Base-by-base conservation (phyloP, 2,329 filamentous ascomycete genomes). In the Aspergillus ustus region DNA sequence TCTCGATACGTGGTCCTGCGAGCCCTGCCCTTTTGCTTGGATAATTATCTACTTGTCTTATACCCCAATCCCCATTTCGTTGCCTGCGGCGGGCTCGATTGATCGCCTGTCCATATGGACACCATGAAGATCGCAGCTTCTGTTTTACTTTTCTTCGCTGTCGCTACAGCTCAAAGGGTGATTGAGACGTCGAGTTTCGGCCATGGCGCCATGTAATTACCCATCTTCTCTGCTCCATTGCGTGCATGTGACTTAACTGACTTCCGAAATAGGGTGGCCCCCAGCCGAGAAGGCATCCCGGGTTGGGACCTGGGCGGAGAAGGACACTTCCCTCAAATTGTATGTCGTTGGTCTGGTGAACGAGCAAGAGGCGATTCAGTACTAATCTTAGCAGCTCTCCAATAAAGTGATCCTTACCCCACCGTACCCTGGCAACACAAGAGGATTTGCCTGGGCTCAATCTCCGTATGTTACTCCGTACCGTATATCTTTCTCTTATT, bases 321-420 rank as follows among this genome's bases (percentile, higher is more conserved):
- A 66, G 84, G 84, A 58, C 83, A 85, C 72, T 73, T 79, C 13
- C 83, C 86, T 57, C 81, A 85, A 66, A 73, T 89, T 65, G 79
- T 81, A 67, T 66, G 76, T 70, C 9, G 25, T 19, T 3, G 19
- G 9, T 5, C 13, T 17, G 13, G 4, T 7, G 28, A 13, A 17
- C 0, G 7, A 4, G 17, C 25, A 31, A 3, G 34, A 3, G 9
- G 17, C 46, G 29, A 9, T 29, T 1, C 11, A n/a, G 34, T 59
- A 43, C 66, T 73, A 52, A 75, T 58, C 28, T 52, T 17, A 17
- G 19, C 63, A 81, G 79, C 86, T 97, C 62, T 96, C 93, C 67
- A 94, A 98, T 83, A 92, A 93, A 75, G 75, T 98, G 62, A 91
- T 99, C 74, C 86, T 99, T 60, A 99, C 95, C 1, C 94, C 95